These are phyloP conservation scores for Aphanomyces stellatus DNA, from an alignment of 352 stramenopile genomes.

Conservation along the genomic window DNA sequence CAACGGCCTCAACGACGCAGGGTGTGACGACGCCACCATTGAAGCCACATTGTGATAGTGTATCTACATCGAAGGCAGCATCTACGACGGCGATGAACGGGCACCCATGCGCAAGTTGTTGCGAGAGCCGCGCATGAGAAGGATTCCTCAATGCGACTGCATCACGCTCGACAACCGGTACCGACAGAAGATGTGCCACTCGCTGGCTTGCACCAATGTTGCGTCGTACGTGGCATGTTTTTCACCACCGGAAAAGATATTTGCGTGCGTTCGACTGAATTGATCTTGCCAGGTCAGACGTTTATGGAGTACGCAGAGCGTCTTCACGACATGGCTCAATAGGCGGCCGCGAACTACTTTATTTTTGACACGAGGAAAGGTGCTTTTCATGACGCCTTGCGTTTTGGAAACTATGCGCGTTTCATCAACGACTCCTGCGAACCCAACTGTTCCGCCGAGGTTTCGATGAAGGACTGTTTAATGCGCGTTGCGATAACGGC, in stretches of 20 bases:
- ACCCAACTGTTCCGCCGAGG: not conserved
- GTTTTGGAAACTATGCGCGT: not conserved
- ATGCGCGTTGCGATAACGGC: not conserved
- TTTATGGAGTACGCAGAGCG: not conserved
- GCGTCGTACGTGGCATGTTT: not conserved
- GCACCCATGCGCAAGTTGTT: too few species aligned
- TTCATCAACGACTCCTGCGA: not conserved
- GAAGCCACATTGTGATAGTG: too few species aligned
- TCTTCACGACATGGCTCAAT: not conserved
- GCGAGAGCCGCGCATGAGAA: too few species aligned
- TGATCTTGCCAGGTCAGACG: not conserved
- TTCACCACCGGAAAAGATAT: not conserved
- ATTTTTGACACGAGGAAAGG: not conserved
- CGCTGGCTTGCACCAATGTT: not conserved
- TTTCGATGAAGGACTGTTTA: not conserved
- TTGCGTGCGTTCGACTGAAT: not conserved
- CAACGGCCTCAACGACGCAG: too few species aligned
- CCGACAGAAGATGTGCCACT: not conserved
- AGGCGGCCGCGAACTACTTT: not conserved
- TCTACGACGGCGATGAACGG: too few species aligned
- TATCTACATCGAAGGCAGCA: too few species aligned
- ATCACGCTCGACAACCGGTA: too few species aligned
- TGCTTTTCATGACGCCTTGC: not conserved
- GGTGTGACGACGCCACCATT: too few species aligned
- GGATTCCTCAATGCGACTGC: too few species aligned